These are phyloP conservation scores for Suillus paluster DNA, from an alignment of 768 basidiomycete genomes.

Conservation along the genomic window DNA sequence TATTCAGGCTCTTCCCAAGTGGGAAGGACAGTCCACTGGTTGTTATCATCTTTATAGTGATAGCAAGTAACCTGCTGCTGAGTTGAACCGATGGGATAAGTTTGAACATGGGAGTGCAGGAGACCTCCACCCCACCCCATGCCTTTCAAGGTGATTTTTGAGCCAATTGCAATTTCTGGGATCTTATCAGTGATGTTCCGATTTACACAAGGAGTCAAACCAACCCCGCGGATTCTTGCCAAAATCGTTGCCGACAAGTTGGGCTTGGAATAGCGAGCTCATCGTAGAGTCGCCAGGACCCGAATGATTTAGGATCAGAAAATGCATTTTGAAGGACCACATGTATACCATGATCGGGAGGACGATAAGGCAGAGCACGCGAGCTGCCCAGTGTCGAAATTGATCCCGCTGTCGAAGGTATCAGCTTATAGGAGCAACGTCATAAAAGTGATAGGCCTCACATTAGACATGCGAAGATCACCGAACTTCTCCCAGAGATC, in stretches of 20 bases:
- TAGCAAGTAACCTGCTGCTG: slow-evolving; percentile 99
- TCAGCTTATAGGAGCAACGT: slow-evolving; percentile 4
- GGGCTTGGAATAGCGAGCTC: slow-evolving; percentile 98
- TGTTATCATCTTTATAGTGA: slow-evolving; percentile 99
- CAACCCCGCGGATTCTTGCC: slow-evolving; percentile 84
- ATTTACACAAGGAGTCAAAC: slow-evolving; percentile 18
- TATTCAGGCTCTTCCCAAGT: slow-evolving; percentile 76
- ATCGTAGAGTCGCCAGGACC: slow-evolving; percentile 98
- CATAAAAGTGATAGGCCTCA: slow-evolving; percentile 44
- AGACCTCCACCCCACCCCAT: slow-evolving; percentile 98
- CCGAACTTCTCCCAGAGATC: slow-evolving; percentile 99
- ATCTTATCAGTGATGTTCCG: slow-evolving; percentile 8
- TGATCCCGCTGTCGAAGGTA: slow-evolving; percentile 70
- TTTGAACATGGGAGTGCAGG: slow-evolving; percentile 96
- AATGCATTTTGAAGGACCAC: slow-evolving; percentile 94
- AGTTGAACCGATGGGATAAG: slow-evolving; percentile 86
- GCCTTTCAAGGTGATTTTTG: slow-evolving; percentile 92
- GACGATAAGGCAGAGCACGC: slow-evolving; percentile 83
- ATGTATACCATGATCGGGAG: slow-evolving; percentile 93
- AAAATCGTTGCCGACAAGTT: slow-evolving; percentile 94
- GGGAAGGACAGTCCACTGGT: slow-evolving; percentile 84
- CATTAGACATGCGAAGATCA: slow-evolving; percentile 88
- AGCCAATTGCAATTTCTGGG: slow-evolving; percentile 86
- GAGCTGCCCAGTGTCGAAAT: slow-evolving; percentile 87
- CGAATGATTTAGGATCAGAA: slow-evolving; percentile 90